Evolutionary conservation across 345 rosid genomes (phyloP), one percentile per base, ranked within the genome.

Genomic region (Rhizophora apiculata): DNA sequence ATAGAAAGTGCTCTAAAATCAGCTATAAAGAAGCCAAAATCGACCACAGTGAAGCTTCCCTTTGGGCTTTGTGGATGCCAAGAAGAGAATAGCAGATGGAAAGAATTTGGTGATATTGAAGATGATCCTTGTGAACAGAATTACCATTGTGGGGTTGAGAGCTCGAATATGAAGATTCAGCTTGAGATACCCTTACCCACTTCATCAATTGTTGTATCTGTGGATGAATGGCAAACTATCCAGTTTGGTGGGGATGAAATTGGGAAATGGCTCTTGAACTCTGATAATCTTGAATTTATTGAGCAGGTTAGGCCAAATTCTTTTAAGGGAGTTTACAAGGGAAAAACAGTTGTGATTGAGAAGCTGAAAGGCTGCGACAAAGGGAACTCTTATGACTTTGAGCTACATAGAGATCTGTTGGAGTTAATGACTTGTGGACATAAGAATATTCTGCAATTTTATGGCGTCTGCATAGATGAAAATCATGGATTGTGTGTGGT

Each of bases 51-150:
- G 74, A 94, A 94, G 90, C 88, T 94, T 36, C 87, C 98, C 9
- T 94, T 94, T 60, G 93, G 98, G 67, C 89, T 94, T 62, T 94
- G 98, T 64, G 98, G 97, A 29, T 94, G 98, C 75, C 98, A 94
- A 79, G 98, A 94, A 73, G 95, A 87, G 84, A 88, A 78, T 59
- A 64, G 85, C 3, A 81, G 70, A 76, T 86, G 85, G 6, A 83
- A 86, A 67, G 92, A 85, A 59, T 69, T 82, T 58, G 87, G 86
- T 30, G 95, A 87, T 69, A 82, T 85, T 37, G 97, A 88, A 77
- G 96, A 89, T 69, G 97, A 88, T 54, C 63, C 81, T 20, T 67
- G 65, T 56, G 91, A 84, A 64, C 91, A 65, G 39, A 83, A 58
- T 76, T 81, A 68, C 71, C 80, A 83, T 70, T 76, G 77, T 65